Evolutionary conservation across 2,329 filamentous ascomycete genomes (phyloP).

Genomic region (Fusarium acutatum): DNA sequence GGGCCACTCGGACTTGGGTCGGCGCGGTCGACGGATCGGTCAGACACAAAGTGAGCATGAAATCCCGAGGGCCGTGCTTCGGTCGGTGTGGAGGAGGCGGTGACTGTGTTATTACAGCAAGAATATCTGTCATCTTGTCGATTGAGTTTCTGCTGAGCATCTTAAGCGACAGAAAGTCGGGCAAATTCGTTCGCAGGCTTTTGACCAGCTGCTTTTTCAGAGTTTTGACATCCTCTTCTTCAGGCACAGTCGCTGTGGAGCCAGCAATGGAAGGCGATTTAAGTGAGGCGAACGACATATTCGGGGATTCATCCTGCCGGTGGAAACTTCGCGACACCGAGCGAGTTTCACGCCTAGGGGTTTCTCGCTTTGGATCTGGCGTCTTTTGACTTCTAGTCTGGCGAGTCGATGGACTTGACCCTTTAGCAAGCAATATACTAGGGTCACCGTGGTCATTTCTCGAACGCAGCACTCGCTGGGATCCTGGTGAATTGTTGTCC

Average conservation of each 20-base stretch:
- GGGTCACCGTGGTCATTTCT: conserved; percentile 35
- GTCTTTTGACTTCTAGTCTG: conserved; percentile 34
- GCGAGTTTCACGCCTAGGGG: conserved; percentile 37
- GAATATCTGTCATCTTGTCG: conserved; percentile 59
- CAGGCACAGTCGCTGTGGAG: conserved; percentile 29
- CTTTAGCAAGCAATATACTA: conserved; percentile 40
- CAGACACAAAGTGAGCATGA: conserved; percentile 65
- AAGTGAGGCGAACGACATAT: conserved; percentile 28
- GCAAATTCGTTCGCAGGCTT: conserved; percentile 58
- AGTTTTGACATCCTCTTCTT: conserved; percentile 43
- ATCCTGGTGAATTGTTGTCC: conserved; percentile 32
- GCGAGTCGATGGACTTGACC: conserved; percentile 31
- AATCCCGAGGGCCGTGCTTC: conserved; percentile 67
- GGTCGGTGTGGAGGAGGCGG: conserved; percentile 62
- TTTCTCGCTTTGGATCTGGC: conserved; percentile 34
- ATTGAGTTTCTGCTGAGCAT: conserved; percentile 60
- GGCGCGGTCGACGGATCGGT: conserved; percentile 65
- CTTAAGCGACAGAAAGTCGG: conserved; percentile 63
- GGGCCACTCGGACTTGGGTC: conserved; percentile 60
- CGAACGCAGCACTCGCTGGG: conserved; percentile 42
- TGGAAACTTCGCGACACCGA: conserved; percentile 32
- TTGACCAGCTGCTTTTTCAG: conserved; percentile 58
- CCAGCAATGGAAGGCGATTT: conserved; percentile 44
- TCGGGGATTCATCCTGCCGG: conserved; percentile 33
- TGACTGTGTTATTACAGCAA: conserved; percentile 62